Evolutionary conservation across 2,329 filamentous ascomycete species (phyloP).

Genomic region (Nothopassalora personata): DNA sequence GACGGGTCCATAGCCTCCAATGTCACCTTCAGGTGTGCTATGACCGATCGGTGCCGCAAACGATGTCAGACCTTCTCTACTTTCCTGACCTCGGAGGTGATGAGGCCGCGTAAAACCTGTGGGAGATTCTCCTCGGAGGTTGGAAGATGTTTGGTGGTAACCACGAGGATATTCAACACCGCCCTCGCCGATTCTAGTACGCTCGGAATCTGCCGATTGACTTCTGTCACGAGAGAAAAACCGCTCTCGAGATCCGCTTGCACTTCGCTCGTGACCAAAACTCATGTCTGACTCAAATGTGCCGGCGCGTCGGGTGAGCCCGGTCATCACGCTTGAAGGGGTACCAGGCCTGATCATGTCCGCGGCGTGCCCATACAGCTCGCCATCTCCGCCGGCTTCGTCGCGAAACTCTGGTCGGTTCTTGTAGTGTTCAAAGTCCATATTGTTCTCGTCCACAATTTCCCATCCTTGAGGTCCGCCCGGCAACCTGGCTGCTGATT

Average conservation of each 20-base stretch:
- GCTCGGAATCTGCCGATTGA: slow-evolving; percentile 28
- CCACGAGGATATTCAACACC: slow-evolving; percentile 43
- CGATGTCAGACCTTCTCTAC: slow-evolving; percentile 18
- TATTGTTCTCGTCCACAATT: slow-evolving; percentile 75
- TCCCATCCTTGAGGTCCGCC: slow-evolving; percentile 56
- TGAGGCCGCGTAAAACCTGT: slow-evolving; percentile 15
- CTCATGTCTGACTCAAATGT: slow-evolving; percentile 27
- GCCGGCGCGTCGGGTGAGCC: slow-evolving; percentile 23
- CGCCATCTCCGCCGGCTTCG: slow-evolving; percentile 71
- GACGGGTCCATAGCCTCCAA: slow-evolving; percentile 29
- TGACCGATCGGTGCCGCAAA: slow-evolving; percentile 16
- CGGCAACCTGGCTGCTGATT: slow-evolving; percentile 38
- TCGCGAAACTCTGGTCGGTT: slow-evolving; percentile 82
- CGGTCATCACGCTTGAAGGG: slow-evolving; percentile 47
- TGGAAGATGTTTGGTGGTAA: slow-evolving; percentile 43
- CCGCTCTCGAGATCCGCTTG: slow-evolving; percentile 5
- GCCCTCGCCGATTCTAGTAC: slow-evolving; percentile 25
- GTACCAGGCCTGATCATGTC: slow-evolving; percentile 60
- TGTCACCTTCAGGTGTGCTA: slow-evolving; percentile 9
- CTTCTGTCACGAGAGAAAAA: slow-evolving; percentile 19
- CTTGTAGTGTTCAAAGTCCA: slow-evolving; percentile 91
- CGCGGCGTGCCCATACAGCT: slow-evolving; percentile 50
- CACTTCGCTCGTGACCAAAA: slow-evolving; percentile 10
- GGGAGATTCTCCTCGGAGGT: slow-evolving; percentile 40
- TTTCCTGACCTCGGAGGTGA: slow-evolving; percentile 17